Evolutionary conservation across 345 rosid species (phyloP).

Genomic region (Gossypium anomalum): DNA sequence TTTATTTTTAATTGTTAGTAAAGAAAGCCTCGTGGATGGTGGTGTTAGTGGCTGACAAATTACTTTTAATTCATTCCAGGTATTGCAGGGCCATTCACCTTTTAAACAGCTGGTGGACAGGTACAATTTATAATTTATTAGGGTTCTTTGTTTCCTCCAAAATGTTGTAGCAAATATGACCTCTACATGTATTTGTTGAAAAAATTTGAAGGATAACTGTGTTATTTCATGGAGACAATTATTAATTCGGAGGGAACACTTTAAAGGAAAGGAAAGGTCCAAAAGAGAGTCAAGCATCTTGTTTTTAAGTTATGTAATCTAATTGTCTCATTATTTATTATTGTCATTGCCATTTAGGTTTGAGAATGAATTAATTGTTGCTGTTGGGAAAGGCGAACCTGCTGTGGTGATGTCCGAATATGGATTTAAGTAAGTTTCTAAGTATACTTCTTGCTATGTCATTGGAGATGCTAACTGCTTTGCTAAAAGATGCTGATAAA

Average conservation of each 20-base stretch:
- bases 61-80: conserved; percentile 35
- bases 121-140: conserved; percentile 26
- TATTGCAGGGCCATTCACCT: conserved; percentile 84
- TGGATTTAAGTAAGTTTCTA: conserved; percentile 62
- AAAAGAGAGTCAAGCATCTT: background rate
- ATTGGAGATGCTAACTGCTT: conserved; percentile 2
- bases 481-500: background rate
- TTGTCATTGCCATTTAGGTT: conserved; percentile 37
- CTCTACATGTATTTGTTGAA: background rate
- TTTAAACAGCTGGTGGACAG: conserved; percentile 58
- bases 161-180: background rate
- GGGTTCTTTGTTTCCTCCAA: background rate
- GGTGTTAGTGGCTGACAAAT: background rate
- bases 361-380: conserved; percentile 63
- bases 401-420: conserved; percentile 81
- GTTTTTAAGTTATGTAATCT: background rate
- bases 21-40: background rate
- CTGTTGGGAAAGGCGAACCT: conserved; percentile 91
- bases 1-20: background rate
- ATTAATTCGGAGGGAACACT: background rate
- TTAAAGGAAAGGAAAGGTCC: background rate
- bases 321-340: background rate
- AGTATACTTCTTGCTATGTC: background rate
- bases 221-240: background rate
- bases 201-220: background rate